Percentiles rank a stretch among this genome's conserved stretches.
Evolutionary conservation across 2,329 filamentous ascomycete species (phyloP).

Genomic region (Colletotrichum musicola): DNA sequence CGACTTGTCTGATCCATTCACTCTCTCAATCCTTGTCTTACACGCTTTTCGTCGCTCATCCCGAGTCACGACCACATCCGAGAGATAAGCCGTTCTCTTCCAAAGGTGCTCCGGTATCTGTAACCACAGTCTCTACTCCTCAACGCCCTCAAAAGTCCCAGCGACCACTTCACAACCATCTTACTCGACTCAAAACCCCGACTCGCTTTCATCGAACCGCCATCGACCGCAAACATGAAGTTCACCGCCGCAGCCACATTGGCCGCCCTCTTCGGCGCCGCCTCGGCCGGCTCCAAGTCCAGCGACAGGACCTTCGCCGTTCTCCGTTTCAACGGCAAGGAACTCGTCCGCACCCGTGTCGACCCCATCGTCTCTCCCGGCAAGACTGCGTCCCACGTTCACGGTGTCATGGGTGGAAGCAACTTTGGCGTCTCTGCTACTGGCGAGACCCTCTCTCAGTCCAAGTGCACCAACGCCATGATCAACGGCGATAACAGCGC

Average conservation of each 20-base stretch:
- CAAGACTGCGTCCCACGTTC: slow-evolving; percentile 70
- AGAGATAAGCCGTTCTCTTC: slow-evolving; percentile 42
- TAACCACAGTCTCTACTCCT: slow-evolving; percentile 39
- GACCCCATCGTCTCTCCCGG: slow-evolving; percentile 79
- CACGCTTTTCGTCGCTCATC: slow-evolving; percentile 38
- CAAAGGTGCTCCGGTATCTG: slow-evolving; percentile 52
- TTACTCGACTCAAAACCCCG: neutral
- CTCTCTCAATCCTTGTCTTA: slow-evolving; percentile 37
- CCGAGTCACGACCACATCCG: slow-evolving; percentile 40
- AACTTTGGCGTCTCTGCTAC: slow-evolving; percentile 73
- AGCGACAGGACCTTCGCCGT: slow-evolving; percentile 71
- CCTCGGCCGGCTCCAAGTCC: slow-evolving; percentile 54
- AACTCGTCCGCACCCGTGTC: slow-evolving; percentile 70
- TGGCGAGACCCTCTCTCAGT: slow-evolving; percentile 69
- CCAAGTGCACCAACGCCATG: slow-evolving; percentile 78
- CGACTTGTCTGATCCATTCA: slow-evolving; percentile 48
- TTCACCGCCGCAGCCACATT: slow-evolving; percentile 45
- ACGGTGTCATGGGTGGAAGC: slow-evolving; percentile 78
- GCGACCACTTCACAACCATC: slow-evolving; percentile 6
- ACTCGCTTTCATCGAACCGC: neutral
- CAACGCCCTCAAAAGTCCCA: slow-evolving; percentile 18
- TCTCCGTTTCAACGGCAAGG: slow-evolving; percentile 76
- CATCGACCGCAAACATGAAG: slow-evolving; percentile 50
- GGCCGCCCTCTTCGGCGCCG: slow-evolving; percentile 55
- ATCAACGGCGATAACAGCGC: slow-evolving; percentile 77